phyloP scores from a whole-genome alignment of 192 early-diverging fungal species.

The Globomyces pollinis-pini region DNA sequence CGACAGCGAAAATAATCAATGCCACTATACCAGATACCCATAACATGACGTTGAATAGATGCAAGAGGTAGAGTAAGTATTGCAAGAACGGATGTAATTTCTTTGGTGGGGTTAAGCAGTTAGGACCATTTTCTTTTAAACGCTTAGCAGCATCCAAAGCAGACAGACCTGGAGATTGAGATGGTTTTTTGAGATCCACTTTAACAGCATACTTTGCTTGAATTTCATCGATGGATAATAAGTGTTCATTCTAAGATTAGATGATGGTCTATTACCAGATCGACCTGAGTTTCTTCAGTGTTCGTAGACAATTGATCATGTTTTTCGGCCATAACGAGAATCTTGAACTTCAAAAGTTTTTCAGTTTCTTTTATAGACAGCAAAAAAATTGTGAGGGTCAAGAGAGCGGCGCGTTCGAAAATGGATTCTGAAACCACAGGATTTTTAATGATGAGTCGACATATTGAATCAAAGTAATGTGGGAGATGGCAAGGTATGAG shows the following conservation, averaged over 20 bases:
- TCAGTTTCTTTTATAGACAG: too few relatives aligned
- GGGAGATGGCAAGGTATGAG: too few relatives aligned
- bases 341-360: too few relatives aligned
- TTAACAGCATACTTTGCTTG: constrained; percentile 33
- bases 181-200: constrained; percentile 54
- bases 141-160: constrained; percentile 52
- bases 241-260: constrained; percentile 60
- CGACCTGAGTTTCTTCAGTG: constrained; percentile 1
- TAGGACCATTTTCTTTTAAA: constrained; percentile 69
- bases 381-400: too few relatives aligned
- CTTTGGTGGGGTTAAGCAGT: constrained; percentile 81
- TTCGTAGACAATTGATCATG: too few relatives aligned
- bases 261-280: too few relatives aligned
- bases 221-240: constrained; percentile 48
- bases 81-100: constrained; percentile 65
- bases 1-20: constrained; percentile 74
- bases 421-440: too few relatives aligned
- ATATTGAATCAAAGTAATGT: too few relatives aligned
- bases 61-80: constrained; percentile 67
- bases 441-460: too few relatives aligned
- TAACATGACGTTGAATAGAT: constrained; percentile 86
- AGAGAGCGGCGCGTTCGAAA: too few relatives aligned
- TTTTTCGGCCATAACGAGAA: too few relatives aligned
- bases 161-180: constrained; percentile 63
- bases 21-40: constrained; percentile 72